phyloP scores from a whole-genome alignment of 441 rosid genomes.

The Erodium texanum region DNA sequence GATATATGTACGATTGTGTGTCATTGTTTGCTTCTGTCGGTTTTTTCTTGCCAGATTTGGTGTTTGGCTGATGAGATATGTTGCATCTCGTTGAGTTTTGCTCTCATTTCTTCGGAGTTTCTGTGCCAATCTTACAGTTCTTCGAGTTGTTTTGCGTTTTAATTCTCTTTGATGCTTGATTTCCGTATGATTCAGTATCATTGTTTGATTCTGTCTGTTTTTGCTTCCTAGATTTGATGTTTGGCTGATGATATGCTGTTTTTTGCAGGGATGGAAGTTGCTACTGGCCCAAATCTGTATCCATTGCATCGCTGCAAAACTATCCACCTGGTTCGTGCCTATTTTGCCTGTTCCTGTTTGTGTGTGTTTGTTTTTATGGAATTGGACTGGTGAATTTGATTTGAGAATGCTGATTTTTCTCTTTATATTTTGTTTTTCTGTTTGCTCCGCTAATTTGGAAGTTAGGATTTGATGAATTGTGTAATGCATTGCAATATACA shows the following conservation, averaged over 20 bases:
- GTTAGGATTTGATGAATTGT: neutral
- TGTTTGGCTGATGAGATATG: too few relatives aligned
- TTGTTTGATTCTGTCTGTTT: neutral
- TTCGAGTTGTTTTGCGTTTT: neutral
- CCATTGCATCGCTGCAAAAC: conserved; percentile 21
- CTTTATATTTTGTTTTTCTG: neutral
- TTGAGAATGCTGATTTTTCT: too few relatives aligned
- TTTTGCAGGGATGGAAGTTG: conserved; percentile 15
- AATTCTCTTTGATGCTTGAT: neutral
- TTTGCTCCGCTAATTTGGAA: neutral
- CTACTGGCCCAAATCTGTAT: conserved; percentile 8
- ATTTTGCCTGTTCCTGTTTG: neutral
- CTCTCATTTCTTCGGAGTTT: neutral
- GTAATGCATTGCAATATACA: conserved; percentile 10
- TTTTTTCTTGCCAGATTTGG: neutral
- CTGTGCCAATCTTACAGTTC: too few relatives aligned
- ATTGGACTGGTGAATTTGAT: neutral
- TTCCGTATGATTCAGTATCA: neutral
- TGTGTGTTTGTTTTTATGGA: neutral
- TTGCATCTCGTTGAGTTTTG: neutral
- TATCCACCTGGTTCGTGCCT: conserved; percentile 16
- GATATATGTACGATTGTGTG: too few relatives aligned
- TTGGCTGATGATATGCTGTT: too few relatives aligned
- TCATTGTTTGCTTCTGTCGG: too few relatives aligned
- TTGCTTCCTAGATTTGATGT: neutral